A percentile compares a stretch with the other conserved stretches of the same genome.
Evolutionary conservation across 2,329 filamentous ascomycete genomes (phyloP).

Genomic region (Colletotrichum filicis): DNA sequence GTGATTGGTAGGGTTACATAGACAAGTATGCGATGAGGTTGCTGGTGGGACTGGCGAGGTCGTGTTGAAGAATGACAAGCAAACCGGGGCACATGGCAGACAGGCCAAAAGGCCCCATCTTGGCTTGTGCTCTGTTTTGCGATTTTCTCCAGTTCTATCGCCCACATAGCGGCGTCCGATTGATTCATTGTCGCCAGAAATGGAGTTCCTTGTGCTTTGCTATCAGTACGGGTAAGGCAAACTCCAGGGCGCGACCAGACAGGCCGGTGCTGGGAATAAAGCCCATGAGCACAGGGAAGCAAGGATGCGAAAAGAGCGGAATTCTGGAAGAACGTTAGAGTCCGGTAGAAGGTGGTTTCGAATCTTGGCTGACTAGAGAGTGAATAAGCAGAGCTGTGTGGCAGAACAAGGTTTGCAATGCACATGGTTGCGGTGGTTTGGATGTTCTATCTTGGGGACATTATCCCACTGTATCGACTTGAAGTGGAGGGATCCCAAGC

Average conservation of each 20-base stretch:
- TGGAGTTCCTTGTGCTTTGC: neutral
- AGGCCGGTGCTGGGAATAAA: neutral
- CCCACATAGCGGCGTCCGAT: neutral
- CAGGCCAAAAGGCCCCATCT: neutral
- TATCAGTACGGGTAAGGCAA: neutral
- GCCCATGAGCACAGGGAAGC: neutral
- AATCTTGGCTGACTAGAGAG: constrained; percentile 29
- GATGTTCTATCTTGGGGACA: constrained; percentile 17
- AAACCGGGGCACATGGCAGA: constrained; percentile 4
- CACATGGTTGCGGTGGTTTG: constrained; percentile 1
- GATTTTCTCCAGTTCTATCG: neutral
- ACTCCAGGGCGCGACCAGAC: neutral
- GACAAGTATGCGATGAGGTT: neutral
- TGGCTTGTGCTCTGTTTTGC: neutral
- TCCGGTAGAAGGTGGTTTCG: constrained; percentile 31
- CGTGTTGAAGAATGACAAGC: constrained; percentile 9
- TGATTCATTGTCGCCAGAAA: neutral
- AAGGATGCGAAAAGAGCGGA: neutral
- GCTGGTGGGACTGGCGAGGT: neutral
- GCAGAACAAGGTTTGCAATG: constrained; percentile 16
- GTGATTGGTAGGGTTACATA: neutral
- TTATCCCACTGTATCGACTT: neutral
- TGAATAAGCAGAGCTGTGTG: constrained; percentile 34
- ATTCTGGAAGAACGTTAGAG: constrained; percentile 23
- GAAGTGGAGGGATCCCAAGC: neutral